Conservation (phyloP, 306 rosid genomes). For the Malus sylvestris region DNA sequence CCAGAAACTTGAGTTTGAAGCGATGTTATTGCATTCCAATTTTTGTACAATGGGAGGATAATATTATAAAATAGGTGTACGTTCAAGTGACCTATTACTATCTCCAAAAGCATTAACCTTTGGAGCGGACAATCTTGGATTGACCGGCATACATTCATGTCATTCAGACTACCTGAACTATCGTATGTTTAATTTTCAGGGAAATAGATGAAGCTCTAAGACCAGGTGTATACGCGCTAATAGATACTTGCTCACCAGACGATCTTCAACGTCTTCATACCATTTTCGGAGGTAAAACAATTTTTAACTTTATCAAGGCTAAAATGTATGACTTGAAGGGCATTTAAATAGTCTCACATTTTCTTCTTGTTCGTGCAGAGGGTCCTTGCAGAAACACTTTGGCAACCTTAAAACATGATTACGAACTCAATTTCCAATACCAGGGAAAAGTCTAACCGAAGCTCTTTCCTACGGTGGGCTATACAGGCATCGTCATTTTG, state of each 20-base stretch:
- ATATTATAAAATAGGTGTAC: background rate
- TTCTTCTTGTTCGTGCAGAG: slow-evolving; percentile 47
- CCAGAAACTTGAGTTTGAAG: background rate
- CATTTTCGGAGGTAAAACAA: slow-evolving; percentile 68
- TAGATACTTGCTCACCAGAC: slow-evolving; percentile 65
- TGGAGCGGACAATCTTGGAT: background rate
- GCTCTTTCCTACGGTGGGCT: slow-evolving; percentile 12
- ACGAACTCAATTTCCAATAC: slow-evolving; percentile 59
- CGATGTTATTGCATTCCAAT: background rate
- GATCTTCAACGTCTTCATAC: slow-evolving; percentile 96
- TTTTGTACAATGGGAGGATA: background rate
- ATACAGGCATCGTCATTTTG: slow-evolving; percentile 7
- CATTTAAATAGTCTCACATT: background rate
- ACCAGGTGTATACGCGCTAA: slow-evolving; percentile 75
- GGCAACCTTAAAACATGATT: slow-evolving; percentile 63
- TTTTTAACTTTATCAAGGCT: slow-evolving; percentile 13
- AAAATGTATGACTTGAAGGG: slow-evolving; percentile 4
- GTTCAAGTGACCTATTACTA: background rate
- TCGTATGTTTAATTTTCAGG: slow-evolving; percentile 40
- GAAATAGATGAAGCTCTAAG: slow-evolving; percentile 83
- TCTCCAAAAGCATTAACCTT: background rate
- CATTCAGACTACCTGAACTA: slow-evolving; percentile 12
- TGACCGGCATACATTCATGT: background rate
- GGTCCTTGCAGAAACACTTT: slow-evolving; percentile 92
- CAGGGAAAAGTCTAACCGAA: slow-evolving; percentile 69